Evolutionary conservation across 2,329 filamentous ascomycete genomes (phyloP), one percentile per base, ranked within the genome.

Genomic region (Hypoxylon sp.): DNA sequence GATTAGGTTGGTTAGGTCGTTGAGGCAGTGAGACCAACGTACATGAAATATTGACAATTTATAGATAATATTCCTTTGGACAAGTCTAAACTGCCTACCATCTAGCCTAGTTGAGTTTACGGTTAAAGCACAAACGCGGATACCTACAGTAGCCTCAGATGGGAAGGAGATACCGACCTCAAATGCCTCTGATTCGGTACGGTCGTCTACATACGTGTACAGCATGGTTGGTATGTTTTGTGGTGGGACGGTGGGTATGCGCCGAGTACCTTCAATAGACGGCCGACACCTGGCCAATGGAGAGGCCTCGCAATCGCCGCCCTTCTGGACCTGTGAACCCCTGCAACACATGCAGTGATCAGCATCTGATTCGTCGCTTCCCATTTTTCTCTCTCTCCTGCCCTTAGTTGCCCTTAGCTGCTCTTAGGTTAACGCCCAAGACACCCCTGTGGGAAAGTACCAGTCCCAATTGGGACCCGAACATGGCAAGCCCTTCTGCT

Each of bases 301-400:
- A 31, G 35, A 30, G 48, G 60, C 25, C 44, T 35, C 58, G 40
- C 44, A 66, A 59, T 33, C 67, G 65, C 64, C 64, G 61, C 69
- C 57, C 63, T 65, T 69, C 63, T 63, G 70, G 70, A 53, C 42
- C 57, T 22, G 27, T 56, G 17, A 22, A 51, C 33, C 61, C 62
- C 37, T 62, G 61, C 44, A 64, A 35, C 42, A 37, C 25, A 35
- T 62, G 62, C 55, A 51, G 48, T 50, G 42, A 57, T 64, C 48
- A 58, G 22, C 53, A 50, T 48, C 14, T 71, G 63, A 71, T 71
- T 71, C 57, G 69, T 60, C 37, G 57, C 42, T 63, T 67, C 50
- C 54, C 37, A 37, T 22, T 48, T 53, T 56, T 56, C 35, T 46
- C 30, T 44, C 40, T 54, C n/a, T 56, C 14, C 11, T 31, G 33